Base-by-base conservation (phyloP, 805 yeast genomes). In the Torulaspora indica region DNA sequence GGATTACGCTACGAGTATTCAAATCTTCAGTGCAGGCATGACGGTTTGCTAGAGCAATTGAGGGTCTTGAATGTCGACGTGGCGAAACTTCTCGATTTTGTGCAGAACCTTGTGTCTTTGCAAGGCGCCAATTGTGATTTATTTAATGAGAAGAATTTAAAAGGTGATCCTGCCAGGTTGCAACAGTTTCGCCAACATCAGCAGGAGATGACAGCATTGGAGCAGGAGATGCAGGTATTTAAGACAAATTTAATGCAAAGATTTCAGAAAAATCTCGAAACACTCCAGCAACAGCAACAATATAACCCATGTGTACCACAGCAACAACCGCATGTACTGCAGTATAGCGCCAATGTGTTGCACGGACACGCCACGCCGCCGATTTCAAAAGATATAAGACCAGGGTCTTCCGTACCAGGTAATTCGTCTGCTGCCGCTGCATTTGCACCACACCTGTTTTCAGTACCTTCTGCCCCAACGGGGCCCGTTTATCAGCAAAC, bases 1-100 rank as follows among this genome's bases (percentile, higher is more conserved):
- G 58, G 61, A 2, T 53, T 76, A 46, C 66, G 69, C 49, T 68
- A 66, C 44, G 77, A 73, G 35, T 69, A 74, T 53, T 66, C 68
- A 9, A 60, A 64, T 30, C 56, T 78, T 35, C 71, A 69, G 35
- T 54, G 70, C 12, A 67, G 73, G 41, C 74, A 75, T 54, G 83
- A 78, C 23, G 53, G 68, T 8, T 68, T 79, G 5, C 58, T 65
- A 25, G 76, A 73, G 4, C 79, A 77, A 38, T 54, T 77, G 45
- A 71, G 73, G 29, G 68, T 69, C 42, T 69, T 75, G 13, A 78
- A 77, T 53, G 54, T 70, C 42, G 87, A 81, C 52, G 67, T 77
- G 62, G 73, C 79, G 2, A 70, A 70, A 30, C 46, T 80, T 7
- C 52, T 80, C 8, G 85, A 79, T 17, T 55, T 74, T 38, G 57